Base-by-base conservation (phyloP, 768 basidiomycete species). In the Hericium coralloides region DNA sequence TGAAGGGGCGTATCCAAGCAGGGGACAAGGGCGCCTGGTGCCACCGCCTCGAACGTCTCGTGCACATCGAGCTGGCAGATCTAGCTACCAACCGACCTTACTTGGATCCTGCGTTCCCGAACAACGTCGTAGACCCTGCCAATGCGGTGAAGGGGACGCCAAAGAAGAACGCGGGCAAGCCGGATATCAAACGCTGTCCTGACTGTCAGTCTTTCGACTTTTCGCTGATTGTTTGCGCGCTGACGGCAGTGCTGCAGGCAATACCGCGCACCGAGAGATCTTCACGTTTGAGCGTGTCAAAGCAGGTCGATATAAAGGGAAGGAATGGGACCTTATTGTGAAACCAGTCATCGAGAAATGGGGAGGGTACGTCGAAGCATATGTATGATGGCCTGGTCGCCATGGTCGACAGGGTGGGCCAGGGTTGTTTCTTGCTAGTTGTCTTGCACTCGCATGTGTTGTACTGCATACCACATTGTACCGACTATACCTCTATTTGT, bases 51-150 rank as follows among this genome's bases (percentile, higher is more conserved):
- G 91, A 93, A 67, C 74, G 87, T 43, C 77, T 93, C 14, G 79
- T 92, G 31, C 92, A 93, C 63, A 74, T 92, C 23, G 91, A 93
- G 67, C 75, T 93, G 7, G 77, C 81, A 7, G 92, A 93, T 65
- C 65, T 92, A 45, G 77, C 76, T 12, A 66, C 77, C 38, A 77
- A 84, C 52, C 65, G 71, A 10, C 77, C 79, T 2, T 90, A 92
- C 66, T 75, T 92, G 4, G 69, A 83, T 47, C 69, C 78, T 3
- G 67, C 63, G 12, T 90, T 71, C 64, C 73, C 74, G 10, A 64
- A 70, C 20, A 3, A 50, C 73, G 31, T 31, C 8, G 75, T 72
- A 70, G 36, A 64, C 20, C n/a, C 25, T n/a, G n/a, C 22, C 14
- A 22, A 14, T 26, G 4, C 14, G 67, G 23, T 63, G 73, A 43